A percentile compares a stretch with the other conserved stretches of the same genome.
These are phyloP conservation scores for Sclerotinia sclerotiorum DNA, from an alignment of 2,329 filamentous ascomycete genomes.

Conservation along the genomic window DNA sequence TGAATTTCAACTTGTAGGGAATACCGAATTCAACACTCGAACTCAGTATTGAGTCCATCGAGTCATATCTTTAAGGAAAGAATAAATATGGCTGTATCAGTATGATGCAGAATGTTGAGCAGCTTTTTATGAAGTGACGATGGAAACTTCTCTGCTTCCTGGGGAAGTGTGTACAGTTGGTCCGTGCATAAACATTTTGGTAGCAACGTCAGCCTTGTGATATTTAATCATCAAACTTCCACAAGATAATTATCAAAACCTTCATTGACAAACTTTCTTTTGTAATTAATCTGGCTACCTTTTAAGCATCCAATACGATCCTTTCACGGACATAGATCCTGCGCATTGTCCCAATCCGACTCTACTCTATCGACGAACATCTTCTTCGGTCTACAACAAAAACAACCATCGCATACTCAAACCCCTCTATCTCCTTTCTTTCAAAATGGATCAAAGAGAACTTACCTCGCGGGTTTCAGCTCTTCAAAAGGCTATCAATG, in stretches of 20 bases:
- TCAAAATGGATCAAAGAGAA: constrained; percentile 38
- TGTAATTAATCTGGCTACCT: background rate
- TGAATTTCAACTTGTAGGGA: background rate
- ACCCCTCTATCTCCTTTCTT: constrained; percentile 18
- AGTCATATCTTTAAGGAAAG: background rate
- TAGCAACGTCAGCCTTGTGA: constrained; percentile 15
- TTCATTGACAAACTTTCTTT: constrained; percentile 2
- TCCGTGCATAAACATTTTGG: constrained; percentile 14
- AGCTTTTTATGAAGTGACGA: background rate
- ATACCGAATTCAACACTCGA: background rate
- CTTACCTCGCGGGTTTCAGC: constrained; percentile 46
- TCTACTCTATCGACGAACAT: background rate
- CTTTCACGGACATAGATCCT: background rate
- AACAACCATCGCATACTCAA: constrained; percentile 15
- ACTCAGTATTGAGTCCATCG: no score
- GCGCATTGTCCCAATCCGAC: background rate
- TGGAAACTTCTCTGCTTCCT: background rate
- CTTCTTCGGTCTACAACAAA: background rate
- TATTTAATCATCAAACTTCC: constrained; percentile 14
- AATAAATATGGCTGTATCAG: background rate
- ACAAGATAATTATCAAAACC: constrained; percentile 7
- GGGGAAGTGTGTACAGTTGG: background rate
- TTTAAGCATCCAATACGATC: background rate
- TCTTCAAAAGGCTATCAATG: constrained; percentile 73
- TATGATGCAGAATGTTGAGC: background rate